These are phyloP conservation scores for Juncus effusus DNA, from an alignment of 176 grass and related monocot species.

Conservation along the genomic window DNA sequence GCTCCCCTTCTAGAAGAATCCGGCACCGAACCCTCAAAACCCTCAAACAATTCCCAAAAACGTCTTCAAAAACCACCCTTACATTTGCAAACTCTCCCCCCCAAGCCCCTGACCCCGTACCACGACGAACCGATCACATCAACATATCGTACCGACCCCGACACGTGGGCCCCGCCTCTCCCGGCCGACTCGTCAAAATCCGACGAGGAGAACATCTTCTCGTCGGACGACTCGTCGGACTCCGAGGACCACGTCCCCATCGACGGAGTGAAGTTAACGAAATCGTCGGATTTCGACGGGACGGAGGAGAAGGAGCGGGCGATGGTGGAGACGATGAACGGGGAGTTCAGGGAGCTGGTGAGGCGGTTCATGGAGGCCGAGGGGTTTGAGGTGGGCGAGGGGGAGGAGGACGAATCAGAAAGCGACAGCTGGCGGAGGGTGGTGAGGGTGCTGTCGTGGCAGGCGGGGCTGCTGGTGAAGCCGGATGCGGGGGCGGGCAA, in stretches of 20 bases:
- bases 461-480: conserved; percentile 69
- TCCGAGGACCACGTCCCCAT: conserved; percentile 8
- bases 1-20: neutral
- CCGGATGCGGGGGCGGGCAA: conserved; percentile 74
- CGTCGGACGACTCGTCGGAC: neutral
- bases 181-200: conserved; percentile 46
- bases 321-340: conserved; percentile 94
- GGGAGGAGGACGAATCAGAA: conserved; percentile 34
- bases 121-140: conserved; percentile 35
- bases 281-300: neutral
- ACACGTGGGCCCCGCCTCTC: conserved; percentile 71
- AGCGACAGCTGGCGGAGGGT: conserved; percentile 65
- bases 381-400: conserved; percentile 44
- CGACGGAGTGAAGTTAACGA: conserved; percentile 28
- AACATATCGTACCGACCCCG: conserved; percentile 51
- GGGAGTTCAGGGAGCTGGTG: conserved; percentile 75
- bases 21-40: conserved; percentile 3
- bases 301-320: conserved; percentile 53
- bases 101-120: conserved; percentile 20
- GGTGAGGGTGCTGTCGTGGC: conserved; percentile 75
- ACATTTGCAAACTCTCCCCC: too few species aligned
- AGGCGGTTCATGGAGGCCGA: conserved; percentile 74
- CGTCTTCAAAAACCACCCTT: too few species aligned
- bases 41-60: too few species aligned
- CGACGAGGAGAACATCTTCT: conserved; percentile 6